Evolutionary conservation across 2,329 filamentous ascomycete species (phyloP).

Genomic region (Ascochyta fabae): DNA sequence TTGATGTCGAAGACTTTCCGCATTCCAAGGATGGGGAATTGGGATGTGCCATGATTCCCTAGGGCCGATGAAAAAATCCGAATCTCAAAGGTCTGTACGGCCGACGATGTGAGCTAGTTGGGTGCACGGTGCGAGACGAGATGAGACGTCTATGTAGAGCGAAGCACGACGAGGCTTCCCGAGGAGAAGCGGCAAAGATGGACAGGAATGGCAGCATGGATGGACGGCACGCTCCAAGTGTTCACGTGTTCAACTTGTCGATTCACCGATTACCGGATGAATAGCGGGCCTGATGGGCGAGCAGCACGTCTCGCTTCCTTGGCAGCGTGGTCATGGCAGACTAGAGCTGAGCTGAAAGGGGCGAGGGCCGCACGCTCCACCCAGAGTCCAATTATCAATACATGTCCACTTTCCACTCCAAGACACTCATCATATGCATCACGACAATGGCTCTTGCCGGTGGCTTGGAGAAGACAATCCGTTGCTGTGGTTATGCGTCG

Average conservation of each 20-base stretch:
- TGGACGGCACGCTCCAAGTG: constrained; percentile 10
- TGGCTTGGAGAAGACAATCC: constrained; percentile 14
- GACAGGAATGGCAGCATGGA: constrained; percentile 1
- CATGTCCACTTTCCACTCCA: constrained; percentile 1
- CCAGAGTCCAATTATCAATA: not conserved
- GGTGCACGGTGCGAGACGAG: constrained; percentile 2
- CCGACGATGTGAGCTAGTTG: constrained; percentile 4
- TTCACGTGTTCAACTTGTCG: constrained; percentile 11
- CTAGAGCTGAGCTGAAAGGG: constrained; percentile 4
- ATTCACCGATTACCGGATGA: not conserved
- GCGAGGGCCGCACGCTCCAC: constrained; percentile 7
- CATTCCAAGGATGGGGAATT: not conserved
- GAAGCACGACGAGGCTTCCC: not conserved
- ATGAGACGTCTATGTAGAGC: not conserved
- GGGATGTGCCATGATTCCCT: not conserved
- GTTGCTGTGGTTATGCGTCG: constrained; percentile 17
- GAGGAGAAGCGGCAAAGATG: constrained; percentile 2
- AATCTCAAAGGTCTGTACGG: not conserved
- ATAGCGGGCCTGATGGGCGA: constrained; percentile 6
- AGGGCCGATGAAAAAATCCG: not conserved
- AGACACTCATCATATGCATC: not conserved
- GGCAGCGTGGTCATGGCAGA: constrained; percentile 1
- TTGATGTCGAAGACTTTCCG: not conserved
- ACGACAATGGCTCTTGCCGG: constrained; percentile 8
- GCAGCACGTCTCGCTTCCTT: constrained; percentile 6